These are phyloP conservation scores for Plantago ovata DNA, from an alignment of 257 asterid genomes.

Conservation along the genomic window DNA sequence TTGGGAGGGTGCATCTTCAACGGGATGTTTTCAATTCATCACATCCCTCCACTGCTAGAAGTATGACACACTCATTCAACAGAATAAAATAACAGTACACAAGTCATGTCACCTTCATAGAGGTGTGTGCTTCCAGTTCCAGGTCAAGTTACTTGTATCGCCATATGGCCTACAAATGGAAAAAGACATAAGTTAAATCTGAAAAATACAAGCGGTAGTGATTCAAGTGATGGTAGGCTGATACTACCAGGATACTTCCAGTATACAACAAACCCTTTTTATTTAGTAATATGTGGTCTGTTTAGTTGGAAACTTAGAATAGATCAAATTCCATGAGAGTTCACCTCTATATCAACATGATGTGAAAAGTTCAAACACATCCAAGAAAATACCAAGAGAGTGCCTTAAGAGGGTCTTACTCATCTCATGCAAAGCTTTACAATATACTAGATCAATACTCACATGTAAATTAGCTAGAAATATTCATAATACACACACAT, in stretches of 20 bases:
- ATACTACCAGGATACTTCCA: neutral
- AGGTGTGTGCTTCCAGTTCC: conserved; percentile 39
- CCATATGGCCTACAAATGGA: conserved; percentile 40
- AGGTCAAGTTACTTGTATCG: conserved; percentile 40
- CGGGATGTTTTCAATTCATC: neutral
- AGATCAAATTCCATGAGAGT: neutral
- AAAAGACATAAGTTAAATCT: conserved; percentile 8
- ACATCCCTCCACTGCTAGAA: neutral
- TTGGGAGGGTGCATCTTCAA: neutral
- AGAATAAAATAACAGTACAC: conserved; percentile 6
- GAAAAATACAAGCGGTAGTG: conserved; percentile 9
- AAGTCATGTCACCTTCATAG: conserved; percentile 32
- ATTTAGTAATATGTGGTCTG: neutral
- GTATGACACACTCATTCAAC: neutral
- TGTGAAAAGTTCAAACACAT: neutral
- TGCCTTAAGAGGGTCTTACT: neutral
- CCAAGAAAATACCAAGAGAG: neutral
- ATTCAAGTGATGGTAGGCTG: neutral
- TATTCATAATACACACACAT: conserved; percentile 4
- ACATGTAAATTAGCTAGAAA: conserved; percentile 3
- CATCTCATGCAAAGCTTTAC: neutral
- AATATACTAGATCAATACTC: neutral
- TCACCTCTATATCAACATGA: neutral
- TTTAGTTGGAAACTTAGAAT: neutral
- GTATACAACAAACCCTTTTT: no score